These are phyloP conservation scores for Phytophthora litchii DNA, from an alignment of 352 stramenopile genomes.

Conservation along the genomic window DNA sequence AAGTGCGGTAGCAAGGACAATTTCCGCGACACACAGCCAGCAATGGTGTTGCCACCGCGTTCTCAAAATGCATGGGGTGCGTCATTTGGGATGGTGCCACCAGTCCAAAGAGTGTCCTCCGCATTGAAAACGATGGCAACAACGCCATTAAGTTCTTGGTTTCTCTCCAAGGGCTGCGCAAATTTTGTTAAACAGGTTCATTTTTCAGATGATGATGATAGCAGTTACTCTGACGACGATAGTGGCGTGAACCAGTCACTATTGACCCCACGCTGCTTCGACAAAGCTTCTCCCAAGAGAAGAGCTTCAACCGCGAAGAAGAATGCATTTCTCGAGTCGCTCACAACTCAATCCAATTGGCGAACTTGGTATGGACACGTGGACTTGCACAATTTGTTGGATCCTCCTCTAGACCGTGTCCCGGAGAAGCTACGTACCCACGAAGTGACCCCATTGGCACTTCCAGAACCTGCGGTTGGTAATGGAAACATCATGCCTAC, in stretches of 20 bases:
- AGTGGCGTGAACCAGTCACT: not conserved
- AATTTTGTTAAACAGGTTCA: conserved; percentile 66
- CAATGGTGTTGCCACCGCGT: conserved; percentile 3
- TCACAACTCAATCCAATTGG: conserved; percentile 54
- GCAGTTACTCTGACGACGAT: conserved; percentile 14
- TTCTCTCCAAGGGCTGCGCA: conserved; percentile 61
- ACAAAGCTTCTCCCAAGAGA: conserved; percentile 23
- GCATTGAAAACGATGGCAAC: conserved; percentile 22
- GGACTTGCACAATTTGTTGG: conserved; percentile 48
- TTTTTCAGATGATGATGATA: conserved; percentile 37
- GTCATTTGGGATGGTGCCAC: conserved; percentile 45
- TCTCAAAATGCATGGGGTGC: conserved; percentile 49
- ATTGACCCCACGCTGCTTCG: conserved; percentile 1
- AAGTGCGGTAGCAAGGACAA: not conserved
- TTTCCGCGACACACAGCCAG: not conserved
- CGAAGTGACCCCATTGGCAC: conserved; percentile 13
- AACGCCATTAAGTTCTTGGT: conserved; percentile 69
- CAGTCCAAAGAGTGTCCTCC: not conserved
- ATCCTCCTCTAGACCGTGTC: conserved; percentile 49
- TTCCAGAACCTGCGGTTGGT: conserved; percentile 9
- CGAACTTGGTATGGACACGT: conserved; percentile 64
- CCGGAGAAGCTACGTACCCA: conserved; percentile 32
- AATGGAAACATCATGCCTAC: not conserved
- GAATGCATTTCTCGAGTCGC: conserved; percentile 57
- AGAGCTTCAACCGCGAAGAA: conserved; percentile 21